A percentile compares a stretch with the other conserved stretches of the same genome.
Conservation (phyloP, 345 rosid genomes). For the Euphorbia pulcherrima region DNA sequence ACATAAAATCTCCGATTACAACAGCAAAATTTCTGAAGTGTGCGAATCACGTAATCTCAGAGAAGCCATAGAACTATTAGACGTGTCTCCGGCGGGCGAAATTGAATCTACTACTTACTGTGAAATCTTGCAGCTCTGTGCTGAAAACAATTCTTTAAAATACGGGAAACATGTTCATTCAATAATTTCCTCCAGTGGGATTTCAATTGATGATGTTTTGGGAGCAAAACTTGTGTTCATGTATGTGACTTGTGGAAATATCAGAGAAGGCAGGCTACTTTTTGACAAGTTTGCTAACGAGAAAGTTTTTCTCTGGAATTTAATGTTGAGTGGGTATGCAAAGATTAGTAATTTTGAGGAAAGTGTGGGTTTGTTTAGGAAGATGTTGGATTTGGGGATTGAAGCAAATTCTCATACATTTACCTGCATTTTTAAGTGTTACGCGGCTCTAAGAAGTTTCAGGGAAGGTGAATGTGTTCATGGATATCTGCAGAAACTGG, state of each 20-base stretch:
- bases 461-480: constrained; percentile 54
- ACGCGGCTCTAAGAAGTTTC: constrained; percentile 35
- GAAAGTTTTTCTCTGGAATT: constrained; percentile 63
- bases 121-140: constrained; percentile 58
- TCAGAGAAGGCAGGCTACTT: constrained; percentile 44
- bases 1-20: constrained; percentile 21
- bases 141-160: constrained; percentile 41
- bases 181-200: constrained; percentile 35
- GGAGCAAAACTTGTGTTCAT: constrained; percentile 65
- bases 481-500: constrained; percentile 47
- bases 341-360: constrained; percentile 45
- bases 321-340: constrained; percentile 51
- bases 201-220: constrained; percentile 40
- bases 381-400: constrained; percentile 47
- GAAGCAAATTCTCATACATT: constrained; percentile 46
- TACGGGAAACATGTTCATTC: constrained; percentile 51
- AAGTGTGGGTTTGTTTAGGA: constrained; percentile 39
- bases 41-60: constrained; percentile 43
- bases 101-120: constrained; percentile 44
- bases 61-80: constrained; percentile 43
- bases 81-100: constrained; percentile 26
- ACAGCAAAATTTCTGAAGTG: constrained; percentile 31
- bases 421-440: constrained; percentile 56
- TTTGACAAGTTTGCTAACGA: constrained; percentile 44
- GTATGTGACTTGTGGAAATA: constrained; percentile 61